phyloP scores from a whole-genome alignment of 306 rosid genomes.

The Phaseolus lunatus region DNA sequence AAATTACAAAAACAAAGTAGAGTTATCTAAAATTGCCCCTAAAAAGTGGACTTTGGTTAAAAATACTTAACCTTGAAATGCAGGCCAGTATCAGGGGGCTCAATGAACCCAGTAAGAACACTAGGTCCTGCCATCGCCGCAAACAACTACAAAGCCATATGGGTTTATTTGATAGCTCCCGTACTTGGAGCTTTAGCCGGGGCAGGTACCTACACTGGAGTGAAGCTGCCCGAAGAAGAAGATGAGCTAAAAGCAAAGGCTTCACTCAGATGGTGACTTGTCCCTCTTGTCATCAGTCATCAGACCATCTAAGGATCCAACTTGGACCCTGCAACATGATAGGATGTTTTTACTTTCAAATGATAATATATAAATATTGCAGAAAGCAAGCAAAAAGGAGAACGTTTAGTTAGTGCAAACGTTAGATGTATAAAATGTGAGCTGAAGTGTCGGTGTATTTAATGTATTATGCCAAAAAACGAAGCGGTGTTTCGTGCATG shows the following conservation, averaged over 20 bases:
- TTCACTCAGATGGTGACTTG: slow-evolving; percentile 62
- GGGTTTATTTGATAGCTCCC: slow-evolving; percentile 89
- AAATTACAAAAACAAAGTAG: background rate
- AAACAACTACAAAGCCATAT: slow-evolving; percentile 79
- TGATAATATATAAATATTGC: slow-evolving; percentile 8
- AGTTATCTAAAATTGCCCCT: background rate
- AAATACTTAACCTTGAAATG: slow-evolving; percentile 18
- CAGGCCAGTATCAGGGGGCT: slow-evolving; percentile 77
- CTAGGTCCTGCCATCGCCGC: slow-evolving; percentile 88
- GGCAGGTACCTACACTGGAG: slow-evolving; percentile 77
- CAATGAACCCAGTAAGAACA: slow-evolving; percentile 93
- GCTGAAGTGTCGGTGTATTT: background rate
- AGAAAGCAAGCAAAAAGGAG: background rate
- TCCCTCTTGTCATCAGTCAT: slow-evolving; percentile 20
- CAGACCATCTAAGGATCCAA: slow-evolving; percentile 24
- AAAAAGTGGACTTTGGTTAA: background rate
- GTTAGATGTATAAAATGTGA: slow-evolving; percentile 33
- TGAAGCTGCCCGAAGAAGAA: slow-evolving; percentile 71
- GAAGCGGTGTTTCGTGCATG: background rate
- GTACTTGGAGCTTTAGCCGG: slow-evolving; percentile 81
- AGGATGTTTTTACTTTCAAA: background rate
- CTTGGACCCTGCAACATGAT: background rate
- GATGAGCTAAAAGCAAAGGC: slow-evolving; percentile 48
- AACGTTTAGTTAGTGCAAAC: slow-evolving; percentile 12
- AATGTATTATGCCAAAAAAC: background rate